Evolutionary conservation across 2,329 filamentous ascomycete species (phyloP).

Genomic region (Nemania abortiva): DNA sequence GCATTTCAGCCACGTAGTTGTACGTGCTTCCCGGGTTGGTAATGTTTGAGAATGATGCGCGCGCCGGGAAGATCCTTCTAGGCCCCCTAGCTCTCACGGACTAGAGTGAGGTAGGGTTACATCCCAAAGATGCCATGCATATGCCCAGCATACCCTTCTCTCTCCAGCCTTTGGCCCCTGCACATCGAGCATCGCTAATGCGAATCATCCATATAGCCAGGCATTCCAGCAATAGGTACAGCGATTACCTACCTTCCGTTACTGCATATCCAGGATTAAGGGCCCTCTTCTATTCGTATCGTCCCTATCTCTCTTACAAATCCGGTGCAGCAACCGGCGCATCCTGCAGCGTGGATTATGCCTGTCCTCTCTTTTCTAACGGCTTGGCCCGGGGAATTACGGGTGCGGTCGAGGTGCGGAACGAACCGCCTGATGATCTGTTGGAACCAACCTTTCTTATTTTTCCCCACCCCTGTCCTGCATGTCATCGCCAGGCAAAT

Average conservation of each 20-base stretch:
- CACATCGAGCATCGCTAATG: constrained; percentile 27
- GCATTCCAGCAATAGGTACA: constrained; percentile 3
- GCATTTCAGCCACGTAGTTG: constrained; percentile 23
- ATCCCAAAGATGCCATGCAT: constrained; percentile 24
- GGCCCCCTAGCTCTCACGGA: constrained; percentile 4
- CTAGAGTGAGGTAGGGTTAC: constrained; percentile 7
- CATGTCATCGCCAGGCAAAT: constrained; percentile 3
- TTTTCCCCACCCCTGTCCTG: not conserved
- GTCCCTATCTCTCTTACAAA: constrained; percentile 13
- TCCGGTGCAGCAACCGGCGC: not conserved
- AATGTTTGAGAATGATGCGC: constrained; percentile 29
- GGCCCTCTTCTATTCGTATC: constrained; percentile 2
- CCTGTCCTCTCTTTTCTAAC: constrained; percentile 10
- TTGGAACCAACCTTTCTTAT: not conserved
- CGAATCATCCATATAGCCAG: constrained; percentile 27
- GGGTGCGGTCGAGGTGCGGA: constrained; percentile 29
- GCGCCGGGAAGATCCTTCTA: constrained; percentile 8
- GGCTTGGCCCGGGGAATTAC: constrained; percentile 36
- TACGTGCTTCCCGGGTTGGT: constrained; percentile 7
- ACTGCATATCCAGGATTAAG: not conserved
- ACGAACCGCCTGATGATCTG: constrained; percentile 28
- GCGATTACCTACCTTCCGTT: not conserved
- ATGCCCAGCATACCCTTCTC: constrained; percentile 6
- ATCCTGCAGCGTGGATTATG: constrained; percentile 23
- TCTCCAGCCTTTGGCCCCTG: constrained; percentile 23